Percentiles rank a stretch among this genome's conserved stretches.
Evolutionary conservation across 1,284 basidiomycete genomes (phyloP).

Genomic region (Omphalotus olearius): DNA sequence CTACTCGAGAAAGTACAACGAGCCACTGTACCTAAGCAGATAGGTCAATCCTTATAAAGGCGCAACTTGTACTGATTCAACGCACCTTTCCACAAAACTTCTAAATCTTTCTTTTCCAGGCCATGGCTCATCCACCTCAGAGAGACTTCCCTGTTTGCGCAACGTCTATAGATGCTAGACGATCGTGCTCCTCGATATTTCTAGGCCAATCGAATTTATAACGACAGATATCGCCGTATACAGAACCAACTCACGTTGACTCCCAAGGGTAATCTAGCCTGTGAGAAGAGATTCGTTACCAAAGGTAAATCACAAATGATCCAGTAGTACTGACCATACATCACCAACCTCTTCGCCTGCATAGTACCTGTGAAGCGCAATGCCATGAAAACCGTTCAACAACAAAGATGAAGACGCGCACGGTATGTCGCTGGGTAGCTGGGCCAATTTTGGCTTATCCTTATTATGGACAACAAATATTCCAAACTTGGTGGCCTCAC

Average conservation of each 20-base stretch:
- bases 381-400: background rate
- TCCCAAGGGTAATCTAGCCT: conserved; percentile 89
- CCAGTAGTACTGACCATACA: conserved; percentile 44
- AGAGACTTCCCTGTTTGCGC: background rate
- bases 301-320: conserved; percentile 2
- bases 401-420: conserved; percentile 32
- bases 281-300: conserved; percentile 9
- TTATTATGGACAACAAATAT: conserved; percentile 97
- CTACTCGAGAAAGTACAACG: too few relatives aligned
- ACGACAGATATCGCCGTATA: conserved; percentile 1
- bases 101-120: too few relatives aligned
- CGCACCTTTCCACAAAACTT: too few relatives aligned
- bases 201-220: conserved; percentile 30
- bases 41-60: too few relatives aligned
- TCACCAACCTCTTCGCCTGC: conserved; percentile 64
- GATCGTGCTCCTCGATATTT: conserved; percentile 77
- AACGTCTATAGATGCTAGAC: conserved; percentile 40
- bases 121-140: too few relatives aligned
- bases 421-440: conserved; percentile 63
- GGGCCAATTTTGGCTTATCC: conserved; percentile 77
- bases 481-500: conserved; percentile 70
- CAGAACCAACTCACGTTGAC: conserved; percentile 47
- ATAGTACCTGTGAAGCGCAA: conserved; percentile 50
- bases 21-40: too few relatives aligned
- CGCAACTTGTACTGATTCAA: too few relatives aligned